Evolutionary conservation across 192 early-diverging fungal species (phyloP), one percentile per base, ranked within the genome.

Genomic region (Backusella luteola): DNA sequence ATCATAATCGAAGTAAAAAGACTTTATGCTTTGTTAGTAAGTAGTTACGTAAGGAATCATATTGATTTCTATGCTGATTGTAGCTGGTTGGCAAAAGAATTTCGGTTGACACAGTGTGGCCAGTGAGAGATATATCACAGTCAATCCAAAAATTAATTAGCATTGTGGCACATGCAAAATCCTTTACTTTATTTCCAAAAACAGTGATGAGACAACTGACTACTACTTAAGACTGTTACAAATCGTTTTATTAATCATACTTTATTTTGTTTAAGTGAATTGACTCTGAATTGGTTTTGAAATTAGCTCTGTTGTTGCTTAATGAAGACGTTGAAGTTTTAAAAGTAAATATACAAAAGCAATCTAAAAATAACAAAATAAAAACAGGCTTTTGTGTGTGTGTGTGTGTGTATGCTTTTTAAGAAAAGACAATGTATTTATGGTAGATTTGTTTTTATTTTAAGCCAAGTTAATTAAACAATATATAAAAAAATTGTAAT

Each of bases 81-180:
- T 26, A 63, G 21, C 29, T 63, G 23, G 56, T 29, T 63, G 56
- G 56, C 56, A 63, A 63, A 9, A 63, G 3, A 63, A 63, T 63
- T 53, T 63, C 56, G 26, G 56, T 29, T 63, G 56, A 26, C 56
- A 26, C 26, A 11, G 56, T 14, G 56, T 63, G 56, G 56, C 56
- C 11, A 59, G 9, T 59, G n/a, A 29, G 8, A 17, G 6, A 23
- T 63, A 56, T 53, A 59, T 63, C 12, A 63, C 14, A 8, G 19
- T 63, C 26, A 63, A 63, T 63, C 56, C 56, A 63, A 63, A 63
- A 63, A 63, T 29, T 63, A 63, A 63, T 63, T 63, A 63, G 56
- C 56, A 26, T 63, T 63, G 56, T 63, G 56, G 56, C 53, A 56
- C 53, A 56, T 21, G 53, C n/a, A 56, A 56, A 56, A n/a, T 56